phyloP scores from a whole-genome alignment of 768 basidiomycete species.

The Pulveroboletus frians region DNA sequence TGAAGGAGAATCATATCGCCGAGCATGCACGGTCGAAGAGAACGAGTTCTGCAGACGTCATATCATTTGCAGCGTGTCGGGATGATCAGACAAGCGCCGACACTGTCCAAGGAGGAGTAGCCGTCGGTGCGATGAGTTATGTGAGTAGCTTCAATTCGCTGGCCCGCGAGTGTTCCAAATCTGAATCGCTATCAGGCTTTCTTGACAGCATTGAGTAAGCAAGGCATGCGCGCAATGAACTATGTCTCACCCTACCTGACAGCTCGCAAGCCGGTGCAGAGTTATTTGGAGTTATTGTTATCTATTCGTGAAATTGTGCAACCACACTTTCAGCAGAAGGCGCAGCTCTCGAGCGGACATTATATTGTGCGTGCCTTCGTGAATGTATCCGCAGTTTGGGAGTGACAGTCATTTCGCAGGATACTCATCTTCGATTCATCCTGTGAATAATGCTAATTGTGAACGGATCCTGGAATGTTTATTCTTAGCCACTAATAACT shows the following conservation, averaged over 20 bases:
- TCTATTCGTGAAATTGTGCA: constrained; percentile 56
- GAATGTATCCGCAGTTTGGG: background rate
- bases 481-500: background rate
- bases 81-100: constrained; percentile 73
- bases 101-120: constrained; percentile 55
- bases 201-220: constrained; percentile 44
- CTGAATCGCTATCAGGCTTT: constrained; percentile 47
- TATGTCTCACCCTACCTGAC: background rate
- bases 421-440: constrained; percentile 29
- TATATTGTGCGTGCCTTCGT: constrained; percentile 41
- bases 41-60: constrained; percentile 71
- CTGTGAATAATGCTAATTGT: constrained; percentile 20
- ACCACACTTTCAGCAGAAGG: constrained; percentile 62
- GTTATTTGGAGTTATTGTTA: constrained; percentile 58
- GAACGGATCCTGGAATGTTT: background rate
- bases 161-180: background rate
- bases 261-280: constrained; percentile 52
- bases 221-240: too few relatives aligned
- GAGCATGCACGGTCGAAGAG: constrained; percentile 35
- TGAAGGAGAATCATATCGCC: constrained; percentile 42
- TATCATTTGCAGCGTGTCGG: constrained; percentile 67
- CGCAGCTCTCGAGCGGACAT: constrained; percentile 71
- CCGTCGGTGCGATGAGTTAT: constrained; percentile 78
- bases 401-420: constrained; percentile 13
- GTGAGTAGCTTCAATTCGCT: constrained; percentile 36